Percentiles rank a stretch among this genome's conserved stretches.
Conservation (phyloP, 1,284 basidiomycete genomes). For the Trametes pubescens region DNA sequence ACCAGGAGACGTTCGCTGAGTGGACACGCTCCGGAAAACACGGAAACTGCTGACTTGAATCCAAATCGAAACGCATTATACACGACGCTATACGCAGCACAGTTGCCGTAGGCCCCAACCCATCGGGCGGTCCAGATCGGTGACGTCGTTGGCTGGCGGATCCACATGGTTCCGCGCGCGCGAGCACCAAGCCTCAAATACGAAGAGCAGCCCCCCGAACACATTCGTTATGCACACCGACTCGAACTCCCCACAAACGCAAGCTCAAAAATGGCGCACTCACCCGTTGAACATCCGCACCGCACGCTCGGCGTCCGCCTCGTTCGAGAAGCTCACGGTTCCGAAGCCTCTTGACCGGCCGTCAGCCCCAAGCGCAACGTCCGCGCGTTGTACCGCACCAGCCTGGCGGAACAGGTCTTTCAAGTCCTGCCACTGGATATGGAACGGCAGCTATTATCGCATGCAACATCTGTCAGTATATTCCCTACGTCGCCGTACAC, state of each 20-base stretch:
- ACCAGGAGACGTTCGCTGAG: background rate
- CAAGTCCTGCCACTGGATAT: slow-evolving; percentile 97
- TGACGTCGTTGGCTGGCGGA: slow-evolving; percentile 9
- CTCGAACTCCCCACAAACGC: background rate
- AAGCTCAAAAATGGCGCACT: slow-evolving; percentile 36
- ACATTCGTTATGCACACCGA: background rate
- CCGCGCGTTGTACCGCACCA: slow-evolving; percentile 87
- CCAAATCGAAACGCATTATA: background rate
- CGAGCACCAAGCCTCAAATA: background rate
- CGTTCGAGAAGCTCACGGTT: slow-evolving; percentile 85
- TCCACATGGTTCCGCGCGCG: background rate
- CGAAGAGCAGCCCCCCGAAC: background rate
- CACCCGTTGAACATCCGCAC: slow-evolving; percentile 89
- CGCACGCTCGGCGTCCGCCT: slow-evolving; percentile 87
- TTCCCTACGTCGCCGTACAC: background rate
- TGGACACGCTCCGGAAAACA: background rate
- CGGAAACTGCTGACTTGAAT: background rate
- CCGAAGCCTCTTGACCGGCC: slow-evolving; percentile 90
- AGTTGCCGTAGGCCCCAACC: background rate
- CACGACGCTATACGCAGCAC: background rate
- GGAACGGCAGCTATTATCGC: slow-evolving; percentile 92
- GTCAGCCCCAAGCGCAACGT: slow-evolving; percentile 85
- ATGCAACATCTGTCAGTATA: background rate
- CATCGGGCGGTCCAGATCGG: background rate
- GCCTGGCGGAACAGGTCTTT: slow-evolving; percentile 93